A percentile compares a stretch with the other conserved stretches of the same genome.
Conservation (phyloP, 441 rosid genomes). For the Arabidopsis hybrid region DNA sequence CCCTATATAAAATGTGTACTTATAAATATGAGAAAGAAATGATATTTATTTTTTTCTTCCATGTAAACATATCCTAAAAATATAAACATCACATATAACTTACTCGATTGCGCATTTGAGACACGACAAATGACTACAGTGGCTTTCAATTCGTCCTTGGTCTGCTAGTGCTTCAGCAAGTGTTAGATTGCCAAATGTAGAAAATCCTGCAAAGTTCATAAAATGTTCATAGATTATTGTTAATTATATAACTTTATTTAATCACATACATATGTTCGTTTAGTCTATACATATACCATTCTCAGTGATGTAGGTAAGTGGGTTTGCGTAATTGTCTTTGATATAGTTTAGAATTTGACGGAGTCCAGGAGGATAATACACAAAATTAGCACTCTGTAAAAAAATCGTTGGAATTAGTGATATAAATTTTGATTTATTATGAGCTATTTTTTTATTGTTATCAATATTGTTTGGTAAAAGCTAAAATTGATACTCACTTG, state of each 20-base stretch:
- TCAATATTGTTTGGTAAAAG: not conserved
- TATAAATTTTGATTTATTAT: not conserved
- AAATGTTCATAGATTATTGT: not conserved
- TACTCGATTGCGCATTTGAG: not conserved
- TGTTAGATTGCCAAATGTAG: not conserved
- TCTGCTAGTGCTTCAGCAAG: not conserved
- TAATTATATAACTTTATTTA: not conserved
- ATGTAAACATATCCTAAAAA: not conserved
- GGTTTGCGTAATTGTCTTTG: not conserved
- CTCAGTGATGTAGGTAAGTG: not conserved
- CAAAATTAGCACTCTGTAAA: not conserved
- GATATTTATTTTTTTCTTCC: not conserved
- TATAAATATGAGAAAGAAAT: not conserved
- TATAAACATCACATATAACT: not conserved
- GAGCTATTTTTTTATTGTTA: not conserved
- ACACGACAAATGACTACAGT: not conserved
- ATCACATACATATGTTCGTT: not conserved
- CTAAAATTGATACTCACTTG: not conserved
- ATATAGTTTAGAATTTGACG: not conserved
- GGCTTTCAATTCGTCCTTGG: not conserved
- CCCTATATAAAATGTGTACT: not conserved
- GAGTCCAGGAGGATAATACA: not conserved
- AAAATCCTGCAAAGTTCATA: not conserved
- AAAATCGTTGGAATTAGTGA: not conserved
- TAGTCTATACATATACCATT: not conserved